phyloP scores from a whole-genome alignment of 371 early-diverging fungal genomes.

The Rhizopus sp. region DNA sequence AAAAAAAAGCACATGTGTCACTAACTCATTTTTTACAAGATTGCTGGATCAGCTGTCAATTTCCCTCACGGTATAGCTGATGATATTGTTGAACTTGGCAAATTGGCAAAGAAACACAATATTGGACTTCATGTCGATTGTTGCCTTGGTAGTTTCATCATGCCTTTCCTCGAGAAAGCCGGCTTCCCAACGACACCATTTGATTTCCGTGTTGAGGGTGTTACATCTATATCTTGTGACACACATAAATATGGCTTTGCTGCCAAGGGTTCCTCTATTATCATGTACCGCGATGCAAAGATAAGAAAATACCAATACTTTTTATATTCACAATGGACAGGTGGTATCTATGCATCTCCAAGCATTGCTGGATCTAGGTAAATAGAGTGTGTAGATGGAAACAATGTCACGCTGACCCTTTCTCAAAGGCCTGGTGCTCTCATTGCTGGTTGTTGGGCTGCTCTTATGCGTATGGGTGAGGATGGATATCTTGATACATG shows the following conservation, averaged over 20 bases:
- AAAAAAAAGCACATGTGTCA: background rate
- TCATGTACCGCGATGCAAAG: conserved; percentile 83
- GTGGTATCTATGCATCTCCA: conserved; percentile 96
- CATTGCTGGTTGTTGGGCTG: conserved; percentile 96
- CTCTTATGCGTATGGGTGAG: conserved; percentile 86
- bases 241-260: conserved; percentile 98
- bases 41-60: conserved; percentile 91
- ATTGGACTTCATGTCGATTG: conserved; percentile 95
- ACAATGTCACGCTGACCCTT: background rate
- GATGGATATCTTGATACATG: conserved; percentile 86
- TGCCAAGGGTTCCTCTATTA: conserved; percentile 95
- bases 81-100: conserved; percentile 81
- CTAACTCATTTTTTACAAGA: conserved; percentile 30
- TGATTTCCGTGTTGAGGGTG: conserved; percentile 93
- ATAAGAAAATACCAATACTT: conserved; percentile 93
- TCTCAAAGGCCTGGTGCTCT: conserved; percentile 82
- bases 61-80: conserved; percentile 96
- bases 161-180: conserved; percentile 92
- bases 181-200: conserved; percentile 81
- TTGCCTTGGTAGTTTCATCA: conserved; percentile 95
- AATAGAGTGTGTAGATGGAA: background rate
- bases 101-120: conserved; percentile 79
- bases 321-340: conserved; percentile 89
- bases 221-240: conserved; percentile 95
- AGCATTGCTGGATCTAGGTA: conserved; percentile 90